Percentiles rank a stretch among this genome's conserved stretches.
These are phyloP conservation scores for Russula abietina DNA, from an alignment of 768 basidiomycete genomes.

Conservation along the genomic window DNA sequence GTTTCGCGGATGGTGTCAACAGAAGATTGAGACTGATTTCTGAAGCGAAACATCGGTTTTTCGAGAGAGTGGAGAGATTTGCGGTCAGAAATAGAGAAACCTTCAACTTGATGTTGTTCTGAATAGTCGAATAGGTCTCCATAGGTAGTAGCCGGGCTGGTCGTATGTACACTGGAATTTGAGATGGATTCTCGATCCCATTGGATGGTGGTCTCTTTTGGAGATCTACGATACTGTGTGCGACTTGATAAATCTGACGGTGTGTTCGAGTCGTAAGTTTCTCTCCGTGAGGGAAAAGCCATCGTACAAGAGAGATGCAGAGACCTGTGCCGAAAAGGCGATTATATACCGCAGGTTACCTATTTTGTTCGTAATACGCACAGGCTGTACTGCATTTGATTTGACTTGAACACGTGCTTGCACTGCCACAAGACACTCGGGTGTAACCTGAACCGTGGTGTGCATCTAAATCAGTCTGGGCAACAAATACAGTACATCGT, in stretches of 20 bases:
- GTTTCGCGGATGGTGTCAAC: conserved; percentile 36
- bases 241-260: not conserved
- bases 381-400: too few species aligned
- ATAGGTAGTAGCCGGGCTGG: not conserved
- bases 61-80: too few species aligned
- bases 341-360: not conserved
- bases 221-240: not conserved
- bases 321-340: too few species aligned
- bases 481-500: too few species aligned
- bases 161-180: not conserved
- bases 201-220: not conserved
- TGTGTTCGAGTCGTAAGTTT: not conserved
- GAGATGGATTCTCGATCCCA: not conserved
- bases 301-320: not conserved
- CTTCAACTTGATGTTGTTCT: not conserved
- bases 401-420: too few species aligned
- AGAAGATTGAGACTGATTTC: conserved; percentile 29
- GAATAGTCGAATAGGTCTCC: not conserved
- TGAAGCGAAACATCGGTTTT: too few species aligned
- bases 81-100: too few species aligned
- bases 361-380: too few species aligned
- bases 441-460: too few species aligned
- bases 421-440: too few species aligned
- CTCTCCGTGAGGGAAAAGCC: not conserved
- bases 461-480: too few species aligned